These are phyloP conservation scores for Xylaria scruposa DNA, from an alignment of 495 filamentous ascomycete species.

Conservation along the genomic window DNA sequence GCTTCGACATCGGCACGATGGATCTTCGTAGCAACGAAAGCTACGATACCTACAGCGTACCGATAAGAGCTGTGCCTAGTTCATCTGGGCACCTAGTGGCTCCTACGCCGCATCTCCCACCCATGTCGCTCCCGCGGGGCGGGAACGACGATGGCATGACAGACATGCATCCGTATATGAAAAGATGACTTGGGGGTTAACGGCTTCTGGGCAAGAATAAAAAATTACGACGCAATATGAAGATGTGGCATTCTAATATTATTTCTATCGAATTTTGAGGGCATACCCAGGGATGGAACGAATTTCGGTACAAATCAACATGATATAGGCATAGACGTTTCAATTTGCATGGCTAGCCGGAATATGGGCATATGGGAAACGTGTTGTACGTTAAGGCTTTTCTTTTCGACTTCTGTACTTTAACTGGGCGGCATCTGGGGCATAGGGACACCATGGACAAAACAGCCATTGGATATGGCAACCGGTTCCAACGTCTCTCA, in stretches of 20 bases:
- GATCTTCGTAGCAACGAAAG: conserved; percentile 48
- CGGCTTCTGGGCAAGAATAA: not conserved
- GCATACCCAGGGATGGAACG: conserved; percentile 10
- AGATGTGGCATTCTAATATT: not conserved
- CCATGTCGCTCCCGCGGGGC: conserved; percentile 51
- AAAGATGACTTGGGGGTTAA: conserved; percentile 31
- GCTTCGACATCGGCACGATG: conserved; percentile 64
- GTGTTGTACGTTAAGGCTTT: conserved; percentile 16
- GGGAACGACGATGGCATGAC: conserved; percentile 44
- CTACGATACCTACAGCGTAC: conserved; percentile 44
- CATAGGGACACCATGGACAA: not conserved
- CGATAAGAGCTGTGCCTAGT: conserved; percentile 37
- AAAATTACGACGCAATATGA: conserved; percentile 4
- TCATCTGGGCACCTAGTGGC: conserved; percentile 37
- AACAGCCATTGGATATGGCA: not conserved
- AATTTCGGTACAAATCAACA: not conserved
- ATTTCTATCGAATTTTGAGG: not conserved
- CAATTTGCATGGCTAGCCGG: conserved; percentile 15
- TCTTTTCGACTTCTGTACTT: conserved; percentile 9
- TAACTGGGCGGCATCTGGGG: not conserved
- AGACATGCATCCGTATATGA: conserved; percentile 47
- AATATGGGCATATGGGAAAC: conserved; percentile 18
- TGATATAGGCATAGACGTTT: conserved; percentile 14
- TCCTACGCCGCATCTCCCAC: conserved; percentile 44
- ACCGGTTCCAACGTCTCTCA: not conserved